These are phyloP conservation scores for Quercus mongolica DNA, from an alignment of 306 rosid species.

Conservation along the genomic window DNA sequence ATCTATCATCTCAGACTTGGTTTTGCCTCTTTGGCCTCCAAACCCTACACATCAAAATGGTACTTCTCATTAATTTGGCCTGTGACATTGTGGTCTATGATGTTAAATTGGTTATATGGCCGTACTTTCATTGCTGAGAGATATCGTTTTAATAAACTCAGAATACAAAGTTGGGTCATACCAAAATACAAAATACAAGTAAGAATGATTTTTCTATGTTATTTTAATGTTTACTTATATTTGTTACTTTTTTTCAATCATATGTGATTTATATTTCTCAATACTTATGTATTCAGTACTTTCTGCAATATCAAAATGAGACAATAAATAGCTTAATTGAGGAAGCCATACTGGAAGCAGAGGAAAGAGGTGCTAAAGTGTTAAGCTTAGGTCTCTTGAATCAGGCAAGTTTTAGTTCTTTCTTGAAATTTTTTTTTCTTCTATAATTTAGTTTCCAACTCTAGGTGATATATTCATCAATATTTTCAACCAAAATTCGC, in stretches of 20 bases:
- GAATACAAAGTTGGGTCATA: conserved; percentile 39
- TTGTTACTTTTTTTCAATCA: neutral
- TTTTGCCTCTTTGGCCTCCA: conserved; percentile 32
- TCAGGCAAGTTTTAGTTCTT: neutral
- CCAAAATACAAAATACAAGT: conserved; percentile 32
- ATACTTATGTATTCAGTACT: neutral
- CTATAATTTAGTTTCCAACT: neutral
- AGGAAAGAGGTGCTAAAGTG: neutral
- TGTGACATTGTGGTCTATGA: conserved; percentile 24
- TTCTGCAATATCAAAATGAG: neutral
- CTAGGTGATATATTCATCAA: no score
- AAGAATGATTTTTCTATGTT: neutral
- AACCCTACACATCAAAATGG: conserved; percentile 27
- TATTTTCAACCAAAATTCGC: no score
- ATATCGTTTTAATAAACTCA: conserved; percentile 18
- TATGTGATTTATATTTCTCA: neutral
- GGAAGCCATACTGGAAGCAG: neutral
- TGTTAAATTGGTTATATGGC: conserved; percentile 26
- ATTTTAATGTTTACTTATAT: neutral
- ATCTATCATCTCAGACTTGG: conserved; percentile 34
- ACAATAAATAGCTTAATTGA: neutral
- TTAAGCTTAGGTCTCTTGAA: conserved; percentile 1
- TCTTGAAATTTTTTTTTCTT: neutral
- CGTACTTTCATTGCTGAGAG: conserved; percentile 32
- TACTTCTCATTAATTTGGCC: conserved; percentile 38